Evolutionary conservation across 257 asterid genomes (phyloP).

Genomic region (Rehmannia glutinosa): DNA sequence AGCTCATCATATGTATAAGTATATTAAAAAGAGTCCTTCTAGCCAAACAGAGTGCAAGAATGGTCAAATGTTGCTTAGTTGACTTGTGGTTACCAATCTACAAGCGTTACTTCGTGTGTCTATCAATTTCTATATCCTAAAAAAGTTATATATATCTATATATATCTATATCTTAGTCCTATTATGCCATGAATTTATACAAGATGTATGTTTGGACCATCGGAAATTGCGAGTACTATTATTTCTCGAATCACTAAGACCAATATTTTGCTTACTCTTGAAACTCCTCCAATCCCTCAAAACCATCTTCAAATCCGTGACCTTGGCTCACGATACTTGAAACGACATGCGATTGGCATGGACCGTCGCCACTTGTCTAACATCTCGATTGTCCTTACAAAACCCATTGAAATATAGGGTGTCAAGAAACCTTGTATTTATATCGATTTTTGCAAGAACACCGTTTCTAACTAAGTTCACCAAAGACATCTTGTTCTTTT

Average conservation of each 20-base stretch:
- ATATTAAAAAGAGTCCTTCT: too few species aligned
- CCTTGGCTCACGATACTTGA: conserved; percentile 52
- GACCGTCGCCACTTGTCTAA: conserved; percentile 36
- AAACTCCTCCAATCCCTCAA: conserved; percentile 56
- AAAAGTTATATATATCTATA: too few species aligned
- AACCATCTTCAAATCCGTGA: conserved; percentile 47
- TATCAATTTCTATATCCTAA: too few species aligned
- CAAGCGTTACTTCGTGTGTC: too few species aligned
- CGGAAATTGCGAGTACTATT: background rate
- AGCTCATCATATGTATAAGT: too few species aligned
- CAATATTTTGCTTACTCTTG: background rate
- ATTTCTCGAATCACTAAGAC: background rate
- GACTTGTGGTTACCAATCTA: too few species aligned
- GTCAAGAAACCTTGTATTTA: conserved; percentile 32
- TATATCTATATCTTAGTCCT: background rate
- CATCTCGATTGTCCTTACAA: conserved; percentile 37
- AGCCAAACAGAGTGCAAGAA: too few species aligned
- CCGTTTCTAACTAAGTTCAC: conserved; percentile 22
- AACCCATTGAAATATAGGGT: conserved; percentile 57
- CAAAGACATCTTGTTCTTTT: conserved; percentile 75
- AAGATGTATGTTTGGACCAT: conserved; percentile 27
- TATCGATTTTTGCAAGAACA: conserved; percentile 8
- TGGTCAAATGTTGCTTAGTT: too few species aligned
- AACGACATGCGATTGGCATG: conserved; percentile 80
- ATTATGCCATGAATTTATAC: conserved; percentile 28